Base-by-base conservation (phyloP, 495 filamentous ascomycete species). In the Aspergillus mulundensis region DNA sequence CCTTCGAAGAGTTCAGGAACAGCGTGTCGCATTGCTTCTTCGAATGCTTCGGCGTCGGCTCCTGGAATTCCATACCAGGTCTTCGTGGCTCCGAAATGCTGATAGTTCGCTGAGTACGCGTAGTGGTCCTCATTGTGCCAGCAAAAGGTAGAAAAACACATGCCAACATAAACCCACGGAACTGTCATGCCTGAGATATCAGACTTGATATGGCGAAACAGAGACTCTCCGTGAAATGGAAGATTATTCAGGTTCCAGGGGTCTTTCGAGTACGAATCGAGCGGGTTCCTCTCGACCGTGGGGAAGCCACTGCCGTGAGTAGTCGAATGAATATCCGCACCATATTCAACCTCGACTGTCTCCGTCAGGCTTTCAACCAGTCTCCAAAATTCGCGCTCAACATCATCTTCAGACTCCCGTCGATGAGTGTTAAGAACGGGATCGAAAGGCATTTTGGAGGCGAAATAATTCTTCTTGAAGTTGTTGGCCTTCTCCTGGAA, bases 141-240 rank as follows among this genome's bases (percentile, higher is more conserved):
- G 70, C 94, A 99, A 67, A 99, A 99, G 3, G 93, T 97, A 3
- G 94, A 97, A 70, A 99, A 99, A 63, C 91, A 95, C 94, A 99
- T 99, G 56, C 94, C 94, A n/a, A 99, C 95, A 67, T 99, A 99
- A 6, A 97, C 84, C 94, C 94, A 99, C 15, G 94, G 94, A 6
- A 99, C 93, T 0, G 94, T 99, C 94, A 99, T 99, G 32, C 94
- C 94, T n/a, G 94, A 97, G 54, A 99, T 92, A 70, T 99, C 94
- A 0, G 92, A 88, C 66, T 97, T 97, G 77, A 97, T 97, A 67
- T 99, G 89, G 49, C 91, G 82, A 72, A 97, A 97, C 8, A 99
- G 79, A 6, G 93, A 97, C 40, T 97, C 92, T 0, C 87, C 83
- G 65, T 97, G 86, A 50, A 96, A 81, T 0, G 94, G 94, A 57